Evolutionary conservation across 805 yeast species (phyloP).

Genomic region (Clavispora carvajalis): DNA sequence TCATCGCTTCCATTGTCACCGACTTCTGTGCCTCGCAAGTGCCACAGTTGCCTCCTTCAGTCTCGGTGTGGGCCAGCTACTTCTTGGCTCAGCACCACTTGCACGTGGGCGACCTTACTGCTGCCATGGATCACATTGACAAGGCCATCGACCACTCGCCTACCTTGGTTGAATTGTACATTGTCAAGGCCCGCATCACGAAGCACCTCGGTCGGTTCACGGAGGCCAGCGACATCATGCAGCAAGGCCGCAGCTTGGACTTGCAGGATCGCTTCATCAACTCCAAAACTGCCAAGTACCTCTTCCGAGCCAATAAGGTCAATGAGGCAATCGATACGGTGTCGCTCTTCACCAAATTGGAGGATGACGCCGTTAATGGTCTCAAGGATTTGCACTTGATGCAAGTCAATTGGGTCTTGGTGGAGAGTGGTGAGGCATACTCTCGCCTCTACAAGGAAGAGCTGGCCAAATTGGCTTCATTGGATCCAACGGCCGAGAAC

Average conservation of each 20-base stretch:
- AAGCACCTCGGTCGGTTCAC: slow-evolving; percentile 62
- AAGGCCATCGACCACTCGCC: slow-evolving; percentile 70
- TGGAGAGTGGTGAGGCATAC: slow-evolving; percentile 82
- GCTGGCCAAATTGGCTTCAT: slow-evolving; percentile 14
- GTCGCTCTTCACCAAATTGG: slow-evolving; percentile 73
- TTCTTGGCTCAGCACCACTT: slow-evolving; percentile 77
- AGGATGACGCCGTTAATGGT: slow-evolving; percentile 77
- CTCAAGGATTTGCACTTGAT: slow-evolving; percentile 78
- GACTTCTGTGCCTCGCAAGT: slow-evolving; percentile 37
- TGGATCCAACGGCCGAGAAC: slow-evolving; percentile 18
- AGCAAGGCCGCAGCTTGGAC: slow-evolving; percentile 69
- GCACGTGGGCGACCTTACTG: slow-evolving; percentile 43
- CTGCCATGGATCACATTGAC: slow-evolving; percentile 56
- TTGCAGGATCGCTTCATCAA: slow-evolving; percentile 89
- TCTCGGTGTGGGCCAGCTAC: slow-evolving; percentile 64
- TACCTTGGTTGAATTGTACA: slow-evolving; percentile 75
- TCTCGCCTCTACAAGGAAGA: slow-evolving; percentile 45
- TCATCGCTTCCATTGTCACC: slow-evolving; percentile 50
- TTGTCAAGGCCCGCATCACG: slow-evolving; percentile 73
- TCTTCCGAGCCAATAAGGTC: slow-evolving; percentile 65
- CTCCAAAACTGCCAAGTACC: slow-evolving; percentile 80
- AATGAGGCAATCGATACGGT: slow-evolving; percentile 71
- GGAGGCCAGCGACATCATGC: slow-evolving; percentile 62
- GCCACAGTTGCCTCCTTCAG: slow-evolving; percentile 35
- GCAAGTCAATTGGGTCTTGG: slow-evolving; percentile 88